Conservation (phyloP, 768 basidiomycete genomes). For the Calocera cornea region DNA sequence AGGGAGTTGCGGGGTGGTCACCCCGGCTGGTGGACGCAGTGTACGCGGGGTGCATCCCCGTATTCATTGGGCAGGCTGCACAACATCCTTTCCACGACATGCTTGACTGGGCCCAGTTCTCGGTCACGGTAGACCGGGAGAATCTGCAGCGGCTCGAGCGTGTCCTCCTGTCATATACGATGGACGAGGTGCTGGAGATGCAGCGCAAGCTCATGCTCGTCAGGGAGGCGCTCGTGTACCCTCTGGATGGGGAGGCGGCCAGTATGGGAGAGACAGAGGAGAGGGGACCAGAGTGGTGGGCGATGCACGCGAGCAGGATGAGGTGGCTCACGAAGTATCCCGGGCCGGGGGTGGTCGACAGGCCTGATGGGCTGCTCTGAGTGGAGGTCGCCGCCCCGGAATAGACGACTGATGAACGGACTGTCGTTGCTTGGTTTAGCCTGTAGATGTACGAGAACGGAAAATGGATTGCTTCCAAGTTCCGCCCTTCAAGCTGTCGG, state of each 20-base stretch:
- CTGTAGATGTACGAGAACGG: no score
- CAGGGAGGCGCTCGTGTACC: conserved; percentile 29
- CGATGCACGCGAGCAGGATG: conserved; percentile 25
- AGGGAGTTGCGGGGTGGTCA: conserved; percentile 26
- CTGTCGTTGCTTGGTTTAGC: no score
- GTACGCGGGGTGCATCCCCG: conserved; percentile 32
- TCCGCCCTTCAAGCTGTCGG: no score
- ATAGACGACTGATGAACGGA: no score
- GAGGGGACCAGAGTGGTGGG: conserved; percentile 27
- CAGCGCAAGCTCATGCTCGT: conserved; percentile 27
- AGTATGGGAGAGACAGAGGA: conserved; percentile 18
- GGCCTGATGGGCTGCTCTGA: background rate
- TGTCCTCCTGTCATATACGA: conserved; percentile 21
- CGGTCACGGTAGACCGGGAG: conserved; percentile 25
- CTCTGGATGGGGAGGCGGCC: conserved; percentile 22
- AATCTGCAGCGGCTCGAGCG: conserved; percentile 28
- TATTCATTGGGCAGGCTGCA: conserved; percentile 28
- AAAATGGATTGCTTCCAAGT: no score
- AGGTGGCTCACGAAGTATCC: conserved; percentile 24
- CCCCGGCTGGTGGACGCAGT: conserved; percentile 28
- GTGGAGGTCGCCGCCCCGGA: no score
- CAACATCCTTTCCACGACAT: conserved; percentile 28
- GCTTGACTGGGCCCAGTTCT: conserved; percentile 30
- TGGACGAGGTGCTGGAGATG: conserved; percentile 22
- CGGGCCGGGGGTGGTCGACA: background rate